Conservation (phyloP, 805 yeast species). For the Wickerhamiella occidentalis region DNA sequence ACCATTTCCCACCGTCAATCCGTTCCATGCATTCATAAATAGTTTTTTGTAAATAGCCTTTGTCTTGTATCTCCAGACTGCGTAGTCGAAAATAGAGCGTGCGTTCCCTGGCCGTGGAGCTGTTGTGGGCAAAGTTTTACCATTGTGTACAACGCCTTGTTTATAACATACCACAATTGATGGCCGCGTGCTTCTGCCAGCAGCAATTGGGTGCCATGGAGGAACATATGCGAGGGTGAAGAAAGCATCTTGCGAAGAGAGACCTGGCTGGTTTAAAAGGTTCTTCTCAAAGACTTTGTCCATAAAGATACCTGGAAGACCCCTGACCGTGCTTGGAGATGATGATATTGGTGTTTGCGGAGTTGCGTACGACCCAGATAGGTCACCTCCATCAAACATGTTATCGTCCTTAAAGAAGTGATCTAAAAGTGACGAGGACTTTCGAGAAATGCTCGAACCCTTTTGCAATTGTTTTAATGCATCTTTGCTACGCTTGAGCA, state of each 20-base stretch:
- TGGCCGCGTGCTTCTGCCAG: constrained; percentile 20
- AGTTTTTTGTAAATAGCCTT: constrained; percentile 14
- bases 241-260: not conserved
- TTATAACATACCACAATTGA: constrained; percentile 14
- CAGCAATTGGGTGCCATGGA: constrained; percentile 22
- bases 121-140: constrained; percentile 6
- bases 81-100: constrained; percentile 13
- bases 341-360: constrained; percentile 2
- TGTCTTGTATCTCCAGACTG: constrained; percentile 18
- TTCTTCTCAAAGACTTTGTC: not conserved
- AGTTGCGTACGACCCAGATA: not conserved
- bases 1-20: not conserved
- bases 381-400: not conserved
- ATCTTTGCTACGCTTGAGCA: not conserved
- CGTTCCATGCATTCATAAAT: constrained; percentile 12
- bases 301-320: not conserved
- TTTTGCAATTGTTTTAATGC: not conserved
- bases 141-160: constrained; percentile 15
- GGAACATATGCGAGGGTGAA: constrained; percentile 15
- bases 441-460: not conserved
- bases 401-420: not conserved
- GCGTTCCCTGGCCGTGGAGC: constrained; percentile 11
- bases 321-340: constrained; percentile 2
- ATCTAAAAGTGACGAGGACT: not conserved
- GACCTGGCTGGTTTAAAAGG: not conserved